Evolutionary conservation across 495 filamentous ascomycete species (phyloP).

Genomic region (Daldinia bambusicola): DNA sequence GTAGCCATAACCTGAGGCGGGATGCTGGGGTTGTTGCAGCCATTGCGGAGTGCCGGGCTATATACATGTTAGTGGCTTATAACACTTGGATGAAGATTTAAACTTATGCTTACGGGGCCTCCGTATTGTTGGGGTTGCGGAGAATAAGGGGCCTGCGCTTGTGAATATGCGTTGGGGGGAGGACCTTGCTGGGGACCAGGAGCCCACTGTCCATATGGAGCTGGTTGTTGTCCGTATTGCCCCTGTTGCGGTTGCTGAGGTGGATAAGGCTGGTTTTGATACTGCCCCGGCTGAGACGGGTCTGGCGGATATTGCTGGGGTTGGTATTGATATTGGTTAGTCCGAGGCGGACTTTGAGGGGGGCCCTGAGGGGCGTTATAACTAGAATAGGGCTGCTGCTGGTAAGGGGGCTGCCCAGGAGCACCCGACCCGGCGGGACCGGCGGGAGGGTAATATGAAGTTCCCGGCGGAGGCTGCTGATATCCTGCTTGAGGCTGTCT

Average conservation of each 20-base stretch:
- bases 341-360: slow-evolving; percentile 12
- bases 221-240: slow-evolving; percentile 31
- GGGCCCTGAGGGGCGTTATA: slow-evolving; percentile 30
- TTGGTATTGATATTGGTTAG: no score
- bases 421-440: slow-evolving; percentile 14
- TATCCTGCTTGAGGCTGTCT: slow-evolving; percentile 26
- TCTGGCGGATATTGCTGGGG: no score
- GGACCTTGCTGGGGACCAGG: slow-evolving; percentile 17
- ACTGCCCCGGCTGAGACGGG: slow-evolving; percentile 12
- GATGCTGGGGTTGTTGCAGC: slow-evolving; percentile 22
- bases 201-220: slow-evolving; percentile 22
- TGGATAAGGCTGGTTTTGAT: slow-evolving; percentile 46
- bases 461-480: slow-evolving; percentile 23
- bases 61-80: not conserved
- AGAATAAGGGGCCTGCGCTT: slow-evolving; percentile 19
- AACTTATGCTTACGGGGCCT: slow-evolving; percentile 10
- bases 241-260: slow-evolving; percentile 52
- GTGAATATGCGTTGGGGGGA: slow-evolving; percentile 9
- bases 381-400: slow-evolving; percentile 22
- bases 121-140: slow-evolving; percentile 27
- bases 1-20: slow-evolving; percentile 35
- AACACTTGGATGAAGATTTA: not conserved
- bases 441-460: slow-evolving; percentile 15
- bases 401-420: slow-evolving; percentile 23
- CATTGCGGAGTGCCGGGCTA: slow-evolving; percentile 16